Evolutionary conservation across 768 basidiomycete genomes (phyloP).

Genomic region (Boletus reticuloceps): DNA sequence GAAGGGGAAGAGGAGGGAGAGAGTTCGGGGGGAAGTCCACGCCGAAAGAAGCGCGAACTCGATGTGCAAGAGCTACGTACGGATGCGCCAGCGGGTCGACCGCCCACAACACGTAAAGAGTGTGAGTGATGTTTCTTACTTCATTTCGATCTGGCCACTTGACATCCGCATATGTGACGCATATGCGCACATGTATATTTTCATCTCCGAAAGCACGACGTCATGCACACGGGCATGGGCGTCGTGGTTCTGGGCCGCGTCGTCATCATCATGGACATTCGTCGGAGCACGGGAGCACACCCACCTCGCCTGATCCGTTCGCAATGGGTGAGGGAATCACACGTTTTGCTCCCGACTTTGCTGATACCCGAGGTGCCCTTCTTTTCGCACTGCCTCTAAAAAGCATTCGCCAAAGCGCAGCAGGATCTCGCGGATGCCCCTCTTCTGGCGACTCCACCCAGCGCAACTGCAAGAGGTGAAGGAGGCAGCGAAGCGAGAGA

Average conservation of each 20-base stretch:
- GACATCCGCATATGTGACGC: not conserved
- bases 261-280: slow-evolving; percentile 1
- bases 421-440: not conserved
- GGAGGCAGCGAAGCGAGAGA: not conserved
- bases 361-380: not conserved
- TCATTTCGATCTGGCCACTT: not conserved
- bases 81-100: not conserved
- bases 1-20: slow-evolving; percentile 12
- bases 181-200: not conserved
- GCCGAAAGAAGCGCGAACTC: slow-evolving; percentile 20
- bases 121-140: slow-evolving; percentile 3
- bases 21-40: slow-evolving; percentile 11
- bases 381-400: not conserved
- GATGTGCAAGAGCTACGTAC: slow-evolving; percentile 2
- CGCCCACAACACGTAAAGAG: slow-evolving; percentile 10
- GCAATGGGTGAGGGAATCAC: slow-evolving; percentile 15
- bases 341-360: not conserved
- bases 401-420: slow-evolving; percentile 24
- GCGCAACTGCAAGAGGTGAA: not conserved
- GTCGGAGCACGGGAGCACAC: not conserved
- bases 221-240: slow-evolving; percentile 2
- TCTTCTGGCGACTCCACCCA: not conserved
- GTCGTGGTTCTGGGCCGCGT: slow-evolving; percentile 12
- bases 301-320: slow-evolving; percentile 17
- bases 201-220: not conserved